Evolutionary conservation across 2,329 filamentous ascomycete species (phyloP).

Genomic region (Ceratocystis diversiconidia): DNA sequence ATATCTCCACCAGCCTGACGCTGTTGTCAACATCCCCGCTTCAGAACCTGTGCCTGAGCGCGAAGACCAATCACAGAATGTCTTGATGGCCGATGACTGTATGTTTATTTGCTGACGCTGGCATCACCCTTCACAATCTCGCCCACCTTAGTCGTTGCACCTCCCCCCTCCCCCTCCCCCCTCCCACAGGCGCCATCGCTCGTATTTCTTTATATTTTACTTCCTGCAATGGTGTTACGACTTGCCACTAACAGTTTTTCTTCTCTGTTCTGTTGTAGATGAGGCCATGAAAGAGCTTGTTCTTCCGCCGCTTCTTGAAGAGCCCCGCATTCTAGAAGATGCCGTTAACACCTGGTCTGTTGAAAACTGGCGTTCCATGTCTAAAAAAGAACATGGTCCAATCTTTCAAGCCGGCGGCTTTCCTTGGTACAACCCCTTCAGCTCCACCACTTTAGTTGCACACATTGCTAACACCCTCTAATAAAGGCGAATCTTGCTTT

Average conservation of each 20-base stretch:
- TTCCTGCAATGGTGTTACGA: no score
- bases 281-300: constrained; percentile 75
- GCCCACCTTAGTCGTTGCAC: no score
- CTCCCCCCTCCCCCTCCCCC: no score
- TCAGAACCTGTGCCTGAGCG: constrained; percentile 8
- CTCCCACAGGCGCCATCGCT: no score
- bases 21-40: constrained; percentile 11
- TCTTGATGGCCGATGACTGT: constrained; percentile 16
- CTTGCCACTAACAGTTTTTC: neutral
- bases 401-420: constrained; percentile 72
- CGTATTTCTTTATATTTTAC: no score
- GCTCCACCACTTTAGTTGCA: constrained; percentile 7
- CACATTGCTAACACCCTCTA: constrained; percentile 20
- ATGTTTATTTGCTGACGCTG: neutral
- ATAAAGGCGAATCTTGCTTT: constrained; percentile 77
- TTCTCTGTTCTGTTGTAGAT: constrained; percentile 33
- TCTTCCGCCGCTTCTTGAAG: constrained; percentile 56
- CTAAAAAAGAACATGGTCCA: constrained; percentile 75
- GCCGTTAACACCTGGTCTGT: constrained; percentile 75
- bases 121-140: neutral
- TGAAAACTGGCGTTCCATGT: constrained; percentile 61
- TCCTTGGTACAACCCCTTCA: constrained; percentile 53
- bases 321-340: constrained; percentile 68
- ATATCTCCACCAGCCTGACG: constrained; percentile 11
- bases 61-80: constrained; percentile 13